phyloP scores from a whole-genome alignment of 2,329 filamentous ascomycete genomes.

The Claviceps lovelessii region DNA sequence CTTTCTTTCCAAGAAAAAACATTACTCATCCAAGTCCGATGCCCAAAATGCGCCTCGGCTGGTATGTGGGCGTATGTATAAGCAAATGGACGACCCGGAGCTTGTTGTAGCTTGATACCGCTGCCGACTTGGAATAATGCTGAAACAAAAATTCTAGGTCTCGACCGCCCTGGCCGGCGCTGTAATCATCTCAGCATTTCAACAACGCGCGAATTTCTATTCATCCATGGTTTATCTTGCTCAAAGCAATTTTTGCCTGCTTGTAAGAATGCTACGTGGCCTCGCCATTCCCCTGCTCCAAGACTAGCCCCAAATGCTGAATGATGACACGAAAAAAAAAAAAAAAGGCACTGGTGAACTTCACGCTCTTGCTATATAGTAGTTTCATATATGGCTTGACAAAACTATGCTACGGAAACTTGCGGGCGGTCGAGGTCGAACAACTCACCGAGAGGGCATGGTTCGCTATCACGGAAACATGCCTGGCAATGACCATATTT shows the following conservation, averaged over 20 bases:
- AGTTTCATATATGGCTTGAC: conserved; percentile 77
- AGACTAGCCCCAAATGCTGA: neutral
- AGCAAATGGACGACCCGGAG: neutral
- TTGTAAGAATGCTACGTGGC: conserved; percentile 40
- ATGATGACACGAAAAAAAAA: too few species aligned
- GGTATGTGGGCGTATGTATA: conserved; percentile 46
- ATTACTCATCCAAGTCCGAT: conserved; percentile 9
- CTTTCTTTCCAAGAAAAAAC: neutral
- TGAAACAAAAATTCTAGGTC: conserved; percentile 34
- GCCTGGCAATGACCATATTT: conserved; percentile 96
- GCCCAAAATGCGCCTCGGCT: conserved; percentile 41
- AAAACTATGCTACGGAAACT: conserved; percentile 73
- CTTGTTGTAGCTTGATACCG: neutral
- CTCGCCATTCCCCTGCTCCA: neutral
- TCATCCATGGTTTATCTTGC: conserved; percentile 93
- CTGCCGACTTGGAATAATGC: conserved; percentile 7
- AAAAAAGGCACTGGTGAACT: conserved; percentile 70
- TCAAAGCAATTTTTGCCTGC: conserved; percentile 87
- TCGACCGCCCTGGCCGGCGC: conserved; percentile 72
- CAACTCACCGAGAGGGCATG: conserved; percentile 95
- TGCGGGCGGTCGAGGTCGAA: conserved; percentile 89
- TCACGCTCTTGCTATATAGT: conserved; percentile 68
- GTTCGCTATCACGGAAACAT: conserved; percentile 96
- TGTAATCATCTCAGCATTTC: conserved; percentile 80
- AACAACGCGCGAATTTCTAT: conserved; percentile 95